Conservation (phyloP, 306 rosid genomes). For the Vachellia collinsii region DNA sequence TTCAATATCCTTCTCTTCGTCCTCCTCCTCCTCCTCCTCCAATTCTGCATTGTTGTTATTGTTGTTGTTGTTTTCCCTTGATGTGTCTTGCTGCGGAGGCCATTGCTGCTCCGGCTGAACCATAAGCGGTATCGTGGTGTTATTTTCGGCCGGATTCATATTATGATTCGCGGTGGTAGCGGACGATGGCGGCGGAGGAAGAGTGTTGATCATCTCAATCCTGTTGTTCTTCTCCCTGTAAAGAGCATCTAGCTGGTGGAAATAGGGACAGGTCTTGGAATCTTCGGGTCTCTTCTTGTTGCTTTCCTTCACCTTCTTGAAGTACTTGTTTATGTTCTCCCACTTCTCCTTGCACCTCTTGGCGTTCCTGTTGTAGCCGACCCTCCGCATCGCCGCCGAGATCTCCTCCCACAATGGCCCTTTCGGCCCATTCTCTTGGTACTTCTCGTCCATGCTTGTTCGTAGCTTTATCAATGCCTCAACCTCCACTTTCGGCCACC, state of each 20-base stretch:
- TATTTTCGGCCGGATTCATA: conserved; percentile 41
- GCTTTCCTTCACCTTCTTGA: conserved; percentile 93
- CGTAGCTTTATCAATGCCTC: conserved; percentile 73
- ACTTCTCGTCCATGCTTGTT: conserved; percentile 60
- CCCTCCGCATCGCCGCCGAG: conserved; percentile 60
- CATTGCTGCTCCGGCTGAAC: conserved; percentile 95
- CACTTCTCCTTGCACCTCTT: conserved; percentile 98
- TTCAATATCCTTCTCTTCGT: conserved; percentile 35
- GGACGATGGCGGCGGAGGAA: background rate
- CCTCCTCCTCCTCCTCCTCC: conserved; percentile 44
- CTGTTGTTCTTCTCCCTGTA: conserved; percentile 57
- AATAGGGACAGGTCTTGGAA: conserved; percentile 93
- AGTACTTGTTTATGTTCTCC: conserved; percentile 99
- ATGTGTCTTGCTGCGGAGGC: conserved; percentile 69
- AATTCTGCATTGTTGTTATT: conserved; percentile 18
- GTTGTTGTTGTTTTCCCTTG: conserved; percentile 21
- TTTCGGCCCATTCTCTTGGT: conserved; percentile 82
- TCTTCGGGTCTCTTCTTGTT: conserved; percentile 81
- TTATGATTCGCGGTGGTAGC: background rate
- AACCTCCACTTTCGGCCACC: conserved; percentile 94
- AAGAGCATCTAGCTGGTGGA: conserved; percentile 70
- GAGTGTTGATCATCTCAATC: conserved; percentile 10
- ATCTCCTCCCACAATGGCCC: conserved; percentile 97
- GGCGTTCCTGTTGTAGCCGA: conserved; percentile 73
- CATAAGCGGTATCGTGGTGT: conserved; percentile 52